Evolutionary conservation across 2,329 filamentous ascomycete genomes (phyloP).

Genomic region (Ambrosiella beaveri): DNA sequence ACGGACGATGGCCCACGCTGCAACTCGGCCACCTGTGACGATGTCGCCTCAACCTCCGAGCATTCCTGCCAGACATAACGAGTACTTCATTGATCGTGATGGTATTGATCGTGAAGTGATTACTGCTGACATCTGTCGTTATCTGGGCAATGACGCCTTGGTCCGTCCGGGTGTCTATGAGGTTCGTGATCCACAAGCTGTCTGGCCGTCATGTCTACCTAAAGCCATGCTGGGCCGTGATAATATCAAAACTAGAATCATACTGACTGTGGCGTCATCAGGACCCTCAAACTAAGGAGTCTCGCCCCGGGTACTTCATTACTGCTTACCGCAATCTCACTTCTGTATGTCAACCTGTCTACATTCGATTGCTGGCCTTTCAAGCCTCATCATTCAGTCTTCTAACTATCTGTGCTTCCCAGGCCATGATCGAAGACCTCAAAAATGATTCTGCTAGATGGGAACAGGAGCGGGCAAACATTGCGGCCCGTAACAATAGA

Average conservation of each 20-base stretch:
- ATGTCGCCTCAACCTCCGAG: conserved; percentile 3
- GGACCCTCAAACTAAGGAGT: conserved; percentile 40
- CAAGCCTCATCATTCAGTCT: not conserved
- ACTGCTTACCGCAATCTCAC: conserved; percentile 65
- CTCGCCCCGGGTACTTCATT: conserved; percentile 57
- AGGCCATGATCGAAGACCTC: conserved; percentile 47
- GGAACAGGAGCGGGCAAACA: conserved; percentile 34
- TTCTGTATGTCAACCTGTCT: conserved; percentile 37
- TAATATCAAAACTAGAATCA: not conserved
- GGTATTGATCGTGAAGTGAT: conserved; percentile 43
- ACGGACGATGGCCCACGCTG: conserved; percentile 6
- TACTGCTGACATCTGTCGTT: conserved; percentile 69
- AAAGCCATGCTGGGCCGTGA: not conserved
- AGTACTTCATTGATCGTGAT: conserved; percentile 11
- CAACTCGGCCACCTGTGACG: conserved; percentile 4
- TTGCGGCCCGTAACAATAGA: conserved; percentile 8
- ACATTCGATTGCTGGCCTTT: not conserved
- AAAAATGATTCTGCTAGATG: conserved; percentile 45
- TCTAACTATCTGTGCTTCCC: conserved; percentile 13
- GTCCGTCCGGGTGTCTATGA: conserved; percentile 59
- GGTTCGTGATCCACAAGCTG: conserved; percentile 29
- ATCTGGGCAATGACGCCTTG: conserved; percentile 66
- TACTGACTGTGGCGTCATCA: conserved; percentile 17
- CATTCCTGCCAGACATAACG: conserved; percentile 10
- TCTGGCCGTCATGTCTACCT: not conserved